Percentiles rank a stretch among this genome's conserved stretches.
phyloP scores from a whole-genome alignment of 2,329 filamentous ascomycete genomes.

The Penicillium thymicola region DNA sequence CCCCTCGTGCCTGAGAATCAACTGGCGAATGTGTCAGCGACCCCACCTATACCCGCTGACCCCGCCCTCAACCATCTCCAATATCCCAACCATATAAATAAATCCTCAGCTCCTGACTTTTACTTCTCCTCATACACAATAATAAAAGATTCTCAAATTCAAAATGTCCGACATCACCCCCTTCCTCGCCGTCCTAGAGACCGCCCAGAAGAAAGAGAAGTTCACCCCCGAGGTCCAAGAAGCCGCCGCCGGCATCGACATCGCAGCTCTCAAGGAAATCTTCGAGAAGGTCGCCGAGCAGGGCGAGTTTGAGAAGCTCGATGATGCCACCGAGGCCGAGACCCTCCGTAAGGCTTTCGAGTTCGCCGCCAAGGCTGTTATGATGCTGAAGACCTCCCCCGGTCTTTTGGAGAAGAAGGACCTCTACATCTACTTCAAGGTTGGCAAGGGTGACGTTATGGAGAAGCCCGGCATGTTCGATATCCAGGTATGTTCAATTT shows the following conservation, averaged over 20 bases:
- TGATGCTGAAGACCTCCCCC: slow-evolving; percentile 27
- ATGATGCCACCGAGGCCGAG: slow-evolving; percentile 14
- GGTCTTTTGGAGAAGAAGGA: slow-evolving; percentile 26
- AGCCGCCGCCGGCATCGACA: slow-evolving; percentile 26
- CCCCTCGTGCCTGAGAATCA: background rate
- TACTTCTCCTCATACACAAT: background rate
- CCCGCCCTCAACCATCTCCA: slow-evolving; percentile 12
- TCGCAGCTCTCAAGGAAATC: slow-evolving; percentile 24
- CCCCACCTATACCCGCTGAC: slow-evolving; percentile 5
- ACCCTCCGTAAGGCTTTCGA: slow-evolving; percentile 28
- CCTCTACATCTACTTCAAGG: slow-evolving; percentile 42
- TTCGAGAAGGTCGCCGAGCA: slow-evolving; percentile 14
- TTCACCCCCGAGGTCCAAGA: slow-evolving; percentile 30
- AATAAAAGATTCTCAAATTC: background rate
- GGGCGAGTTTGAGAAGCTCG: slow-evolving; percentile 15
- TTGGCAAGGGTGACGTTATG: slow-evolving; percentile 31
- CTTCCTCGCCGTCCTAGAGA: slow-evolving; percentile 28
- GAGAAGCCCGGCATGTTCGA: slow-evolving; percentile 38
- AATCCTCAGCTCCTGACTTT: background rate
- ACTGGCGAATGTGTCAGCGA: slow-evolving; percentile 16
- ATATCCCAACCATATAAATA: slow-evolving; percentile 10
- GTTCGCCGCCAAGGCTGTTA: slow-evolving; percentile 31
- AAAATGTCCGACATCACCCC: slow-evolving; percentile 29
- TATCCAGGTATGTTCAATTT: slow-evolving; percentile 34
- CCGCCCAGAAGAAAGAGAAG: slow-evolving; percentile 28